Conservation (phyloP, 495 filamentous ascomycete species). For the Thozetella sp. region DNA sequence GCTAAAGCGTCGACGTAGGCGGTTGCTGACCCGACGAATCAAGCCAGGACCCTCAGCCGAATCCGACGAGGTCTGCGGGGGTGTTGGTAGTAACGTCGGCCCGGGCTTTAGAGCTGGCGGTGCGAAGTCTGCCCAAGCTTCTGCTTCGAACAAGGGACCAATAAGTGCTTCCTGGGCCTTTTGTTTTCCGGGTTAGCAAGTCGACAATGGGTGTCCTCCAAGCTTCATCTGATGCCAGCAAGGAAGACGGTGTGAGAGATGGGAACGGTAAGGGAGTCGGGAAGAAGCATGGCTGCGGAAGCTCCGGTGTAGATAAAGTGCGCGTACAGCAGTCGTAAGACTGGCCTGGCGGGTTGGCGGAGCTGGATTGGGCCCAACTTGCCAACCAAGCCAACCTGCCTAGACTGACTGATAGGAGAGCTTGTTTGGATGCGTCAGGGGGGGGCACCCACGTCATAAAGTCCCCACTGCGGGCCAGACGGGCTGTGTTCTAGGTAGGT, state of each 20-base stretch:
- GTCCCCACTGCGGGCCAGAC: conserved; percentile 1
- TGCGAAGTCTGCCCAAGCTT: conserved; percentile 7
- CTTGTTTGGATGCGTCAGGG: neutral
- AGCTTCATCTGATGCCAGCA: neutral
- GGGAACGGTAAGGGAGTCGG: neutral
- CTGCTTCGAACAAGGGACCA: conserved; percentile 4
- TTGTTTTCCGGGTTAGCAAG: neutral
- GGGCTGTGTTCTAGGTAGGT: too few species aligned
- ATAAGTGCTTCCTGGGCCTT: conserved; percentile 12
- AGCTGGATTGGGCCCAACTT: neutral
- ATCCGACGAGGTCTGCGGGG: neutral
- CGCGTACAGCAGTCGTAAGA: neutral
- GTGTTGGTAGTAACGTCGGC: neutral
- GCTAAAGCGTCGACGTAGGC: neutral
- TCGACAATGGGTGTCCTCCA: neutral
- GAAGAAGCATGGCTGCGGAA: neutral
- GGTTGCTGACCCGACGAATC: neutral
- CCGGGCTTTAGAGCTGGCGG: neutral
- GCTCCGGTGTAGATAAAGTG: neutral
- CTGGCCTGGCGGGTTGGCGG: neutral
- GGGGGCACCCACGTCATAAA: neutral
- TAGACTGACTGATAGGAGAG: neutral
- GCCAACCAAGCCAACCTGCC: neutral
- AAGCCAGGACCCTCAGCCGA: neutral
- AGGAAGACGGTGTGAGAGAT: neutral